These are phyloP conservation scores for Penicillium cinerascens DNA, from an alignment of 495 filamentous ascomycete species.

Conservation along the genomic window DNA sequence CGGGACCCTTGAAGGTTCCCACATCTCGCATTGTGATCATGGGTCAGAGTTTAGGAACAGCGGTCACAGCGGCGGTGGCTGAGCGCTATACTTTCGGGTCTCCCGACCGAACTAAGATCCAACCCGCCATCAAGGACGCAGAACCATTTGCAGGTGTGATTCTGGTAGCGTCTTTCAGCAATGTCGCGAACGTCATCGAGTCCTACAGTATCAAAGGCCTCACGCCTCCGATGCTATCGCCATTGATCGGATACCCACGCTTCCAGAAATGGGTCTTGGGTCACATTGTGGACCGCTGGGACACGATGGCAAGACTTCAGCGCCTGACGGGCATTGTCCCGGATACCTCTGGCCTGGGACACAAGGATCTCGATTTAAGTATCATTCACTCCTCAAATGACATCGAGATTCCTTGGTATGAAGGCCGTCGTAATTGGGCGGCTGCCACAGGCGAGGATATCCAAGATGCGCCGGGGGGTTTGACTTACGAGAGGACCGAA, in stretches of 20 bases:
- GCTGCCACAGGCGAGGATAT: conserved; percentile 40
- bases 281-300: conserved; percentile 55
- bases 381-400: conserved; percentile 75
- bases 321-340: conserved; percentile 36
- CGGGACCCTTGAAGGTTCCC: conserved; percentile 48
- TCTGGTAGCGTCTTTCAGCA: conserved; percentile 74
- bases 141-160: conserved; percentile 69
- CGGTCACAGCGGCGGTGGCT: conserved; percentile 67
- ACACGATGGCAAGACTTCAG: conserved; percentile 48
- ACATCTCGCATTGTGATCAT: conserved; percentile 71
- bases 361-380: conserved; percentile 57
- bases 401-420: conserved; percentile 65
- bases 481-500: conserved; percentile 36
- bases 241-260: conserved; percentile 57
- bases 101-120: conserved; percentile 26
- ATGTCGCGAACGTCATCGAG: conserved; percentile 64
- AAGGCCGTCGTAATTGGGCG: conserved; percentile 52
- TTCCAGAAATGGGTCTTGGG: conserved; percentile 44
- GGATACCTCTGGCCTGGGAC: conserved; percentile 25
- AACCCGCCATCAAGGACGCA: conserved; percentile 36
- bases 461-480: conserved; percentile 50
- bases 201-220: conserved; percentile 71
- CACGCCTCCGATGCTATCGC: conserved; percentile 77
- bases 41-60: conserved; percentile 90
- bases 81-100: conserved; percentile 61